Base-by-base conservation (phyloP, 306 rosid species). In the Luffa aegyptiaca region DNA sequence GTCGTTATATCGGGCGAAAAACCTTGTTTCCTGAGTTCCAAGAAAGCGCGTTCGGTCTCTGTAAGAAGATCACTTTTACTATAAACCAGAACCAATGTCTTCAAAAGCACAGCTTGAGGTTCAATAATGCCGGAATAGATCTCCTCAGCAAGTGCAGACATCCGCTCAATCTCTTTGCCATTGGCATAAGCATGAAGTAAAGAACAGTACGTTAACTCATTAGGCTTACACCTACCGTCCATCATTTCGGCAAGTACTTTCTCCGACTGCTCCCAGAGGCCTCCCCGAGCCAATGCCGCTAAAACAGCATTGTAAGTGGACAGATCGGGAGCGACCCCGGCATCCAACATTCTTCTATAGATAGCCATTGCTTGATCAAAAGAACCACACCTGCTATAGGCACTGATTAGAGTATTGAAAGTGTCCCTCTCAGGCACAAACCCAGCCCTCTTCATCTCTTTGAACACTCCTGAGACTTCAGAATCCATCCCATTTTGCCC, bases 401-500 rank as follows among this genome's bases (percentile, higher is more conserved):
- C 93, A 87, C 98, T 85, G 53, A 95, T 91, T 7, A 95, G 82
- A 31, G 95, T 92, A 83, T 95, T 92, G 81, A 91, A 92, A 59
- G 98, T 92, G 82, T 92, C 97, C 86, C 97, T 87, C 85, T 95
- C 97, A 0, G 97, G 92, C 49, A 92, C 90, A 90, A 95, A 95
- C 51, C 98, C 98, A 17, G 98, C 96, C 83, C 97, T 91, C 87
- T 92, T 91, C 97, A 95, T 89, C 84, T 95, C 97, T 84, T 85
- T 90, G 80, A 92, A 95, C 39, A 92, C 93, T 75, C 92, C 92
- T 0, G 97, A 91, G 35, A 95, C 93, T 77, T 95, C 93, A 0
- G 90, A 85, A 76, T 90, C 93, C 97, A 95, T 89, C 81, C 91
- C 93, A 31, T 91, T 95, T 49, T 89, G 97, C 76, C 98, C 98